phyloP scores from a whole-genome alignment of 306 rosid species.

The Inga laurina region DNA sequence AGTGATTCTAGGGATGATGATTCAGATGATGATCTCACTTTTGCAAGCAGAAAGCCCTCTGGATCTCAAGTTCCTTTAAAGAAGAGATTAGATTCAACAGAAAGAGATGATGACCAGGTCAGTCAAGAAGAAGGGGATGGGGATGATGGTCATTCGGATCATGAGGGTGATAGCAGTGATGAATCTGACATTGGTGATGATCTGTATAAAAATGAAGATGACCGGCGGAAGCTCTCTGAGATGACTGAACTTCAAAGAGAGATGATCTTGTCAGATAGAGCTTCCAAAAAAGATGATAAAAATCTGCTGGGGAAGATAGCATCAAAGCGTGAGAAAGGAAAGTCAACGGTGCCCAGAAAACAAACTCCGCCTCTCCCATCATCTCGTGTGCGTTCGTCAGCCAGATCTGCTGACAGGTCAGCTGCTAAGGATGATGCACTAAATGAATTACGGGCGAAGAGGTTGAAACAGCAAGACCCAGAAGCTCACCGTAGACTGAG shows the following conservation, averaged over 20 bases:
- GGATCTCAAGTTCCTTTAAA: constrained; percentile 78
- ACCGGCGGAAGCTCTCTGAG: constrained; percentile 74
- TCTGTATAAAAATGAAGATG: constrained; percentile 88
- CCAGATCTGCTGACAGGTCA: constrained; percentile 80
- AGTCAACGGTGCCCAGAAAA: constrained; percentile 46
- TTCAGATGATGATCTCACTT: constrained; percentile 65
- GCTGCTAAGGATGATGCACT: constrained; percentile 90
- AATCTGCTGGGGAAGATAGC: constrained; percentile 70
- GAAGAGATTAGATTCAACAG: constrained; percentile 76
- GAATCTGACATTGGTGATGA: constrained; percentile 84
- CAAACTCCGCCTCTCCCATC: constrained; percentile 64
- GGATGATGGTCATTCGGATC: constrained; percentile 53
- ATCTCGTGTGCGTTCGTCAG: constrained; percentile 77
- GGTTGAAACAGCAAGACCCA: constrained; percentile 88
- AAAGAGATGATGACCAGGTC: constrained; percentile 76
- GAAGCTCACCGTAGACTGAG: constrained; percentile 61
- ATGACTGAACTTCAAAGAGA: constrained; percentile 98
- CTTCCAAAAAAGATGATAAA: constrained; percentile 78
- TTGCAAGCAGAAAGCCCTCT: constrained; percentile 54
- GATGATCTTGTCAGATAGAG: constrained; percentile 90
- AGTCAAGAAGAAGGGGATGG: constrained; percentile 74
- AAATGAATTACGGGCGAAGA: constrained; percentile 88
- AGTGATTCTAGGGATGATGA: constrained; percentile 81
- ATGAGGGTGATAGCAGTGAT: constrained; percentile 61
- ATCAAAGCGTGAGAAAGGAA: constrained; percentile 77